A percentile compares a stretch with the other conserved stretches of the same genome.
Evolutionary conservation across 805 yeast genomes (phyloP).

Genomic region (Metschnikowia anglica): DNA sequence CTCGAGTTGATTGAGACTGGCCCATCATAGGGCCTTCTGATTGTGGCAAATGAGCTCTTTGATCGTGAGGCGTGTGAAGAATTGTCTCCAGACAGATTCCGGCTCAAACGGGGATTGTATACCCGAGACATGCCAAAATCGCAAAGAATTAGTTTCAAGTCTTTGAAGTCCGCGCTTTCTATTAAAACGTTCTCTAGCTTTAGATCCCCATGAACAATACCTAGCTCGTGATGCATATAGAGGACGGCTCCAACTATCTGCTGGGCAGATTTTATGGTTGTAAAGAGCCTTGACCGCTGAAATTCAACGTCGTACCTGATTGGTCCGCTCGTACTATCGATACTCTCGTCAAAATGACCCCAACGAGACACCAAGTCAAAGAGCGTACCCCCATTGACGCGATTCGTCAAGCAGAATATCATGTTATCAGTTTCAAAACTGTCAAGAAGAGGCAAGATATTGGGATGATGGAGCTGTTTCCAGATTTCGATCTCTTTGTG

Average conservation of each 20-base stretch:
- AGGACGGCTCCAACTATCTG: conserved; percentile 60
- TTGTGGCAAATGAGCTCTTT: conserved; percentile 33
- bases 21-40: conserved; percentile 37
- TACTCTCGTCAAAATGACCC: conserved; percentile 47
- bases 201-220: conserved; percentile 78
- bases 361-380: conserved; percentile 71
- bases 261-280: conserved; percentile 33
- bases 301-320: conserved; percentile 27
- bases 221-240: conserved; percentile 55
- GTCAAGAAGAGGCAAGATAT: conserved; percentile 61
- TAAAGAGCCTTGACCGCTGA: conserved; percentile 37
- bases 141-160: conserved; percentile 60
- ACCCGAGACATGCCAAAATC: conserved; percentile 83
- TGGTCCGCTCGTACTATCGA: conserved; percentile 29
- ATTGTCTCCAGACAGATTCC: conserved; percentile 23
- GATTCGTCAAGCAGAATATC: conserved; percentile 70
- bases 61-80: conserved; percentile 28
- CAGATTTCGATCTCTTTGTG: conserved; percentile 74
- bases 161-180: conserved; percentile 40
- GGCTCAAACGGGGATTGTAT: conserved; percentile 29
- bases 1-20: conserved; percentile 28
- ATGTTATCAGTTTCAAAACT: conserved; percentile 61
- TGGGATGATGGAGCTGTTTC: conserved; percentile 63
- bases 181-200: conserved; percentile 79
- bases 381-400: conserved; percentile 73